These are phyloP conservation scores for Diplodia sapinea DNA, from an alignment of 2,329 filamentous ascomycete genomes.

Conservation along the genomic window DNA sequence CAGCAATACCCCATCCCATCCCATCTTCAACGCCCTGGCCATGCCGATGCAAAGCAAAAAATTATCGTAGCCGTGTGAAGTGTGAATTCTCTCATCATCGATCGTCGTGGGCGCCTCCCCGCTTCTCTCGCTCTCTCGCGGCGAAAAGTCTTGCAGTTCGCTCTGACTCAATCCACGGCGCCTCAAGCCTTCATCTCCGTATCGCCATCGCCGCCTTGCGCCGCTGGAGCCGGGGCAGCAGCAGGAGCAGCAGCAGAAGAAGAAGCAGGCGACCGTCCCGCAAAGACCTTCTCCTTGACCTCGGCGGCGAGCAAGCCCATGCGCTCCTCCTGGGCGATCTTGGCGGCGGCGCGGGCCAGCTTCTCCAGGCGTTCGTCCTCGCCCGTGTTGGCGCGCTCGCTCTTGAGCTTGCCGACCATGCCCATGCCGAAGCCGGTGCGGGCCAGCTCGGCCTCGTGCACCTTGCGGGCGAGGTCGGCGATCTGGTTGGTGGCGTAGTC, in stretches of 20 bases:
- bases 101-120: background rate
- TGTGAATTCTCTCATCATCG: background rate
- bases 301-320: slow-evolving; percentile 67
- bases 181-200: slow-evolving; percentile 31
- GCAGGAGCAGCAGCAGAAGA: too few species aligned
- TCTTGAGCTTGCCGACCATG: slow-evolving; percentile 35
- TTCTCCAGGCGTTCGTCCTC: slow-evolving; percentile 62
- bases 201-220: slow-evolving; percentile 14
- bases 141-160: background rate
- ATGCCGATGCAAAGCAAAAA: slow-evolving; percentile 26
- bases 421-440: slow-evolving; percentile 40
- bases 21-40: slow-evolving; percentile 28
- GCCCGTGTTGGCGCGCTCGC: slow-evolving; percentile 37
- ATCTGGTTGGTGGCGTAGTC: slow-evolving; percentile 95
- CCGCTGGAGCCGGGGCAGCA: background rate
- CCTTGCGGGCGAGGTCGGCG: slow-evolving; percentile 82
- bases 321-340: slow-evolving; percentile 66
- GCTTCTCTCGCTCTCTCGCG: background rate
- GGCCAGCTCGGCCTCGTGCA: slow-evolving; percentile 66
- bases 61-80: background rate
- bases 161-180: too few species aligned
- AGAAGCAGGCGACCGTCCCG: background rate
- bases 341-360: slow-evolving; percentile 65
- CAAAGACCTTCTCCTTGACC: slow-evolving; percentile 68
- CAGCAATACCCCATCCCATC: background rate